phyloP scores from a whole-genome alignment of 257 asterid species.

The Solanum bulbocastanum region DNA sequence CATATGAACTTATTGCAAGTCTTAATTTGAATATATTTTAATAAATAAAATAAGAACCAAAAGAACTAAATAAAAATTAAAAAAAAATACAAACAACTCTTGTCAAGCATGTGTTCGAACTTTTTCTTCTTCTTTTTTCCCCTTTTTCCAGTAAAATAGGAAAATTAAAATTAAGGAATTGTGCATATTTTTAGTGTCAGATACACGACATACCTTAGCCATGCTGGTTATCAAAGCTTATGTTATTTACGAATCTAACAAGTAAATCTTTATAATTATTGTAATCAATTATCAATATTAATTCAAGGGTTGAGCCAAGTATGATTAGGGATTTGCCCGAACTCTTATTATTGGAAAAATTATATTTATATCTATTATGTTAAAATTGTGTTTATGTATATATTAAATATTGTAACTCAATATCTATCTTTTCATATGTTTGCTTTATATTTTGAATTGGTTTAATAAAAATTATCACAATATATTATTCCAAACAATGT shows the following conservation, averaged over 20 bases:
- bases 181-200: not conserved
- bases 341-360: not conserved
- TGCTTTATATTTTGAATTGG: not conserved
- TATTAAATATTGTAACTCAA: not conserved
- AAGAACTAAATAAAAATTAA: not conserved
- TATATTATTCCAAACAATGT: not conserved
- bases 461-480: not conserved
- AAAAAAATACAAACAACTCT: not conserved
- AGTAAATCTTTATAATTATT: not conserved
- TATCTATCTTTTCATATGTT: not conserved
- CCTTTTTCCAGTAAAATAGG: not conserved
- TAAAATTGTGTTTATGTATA: not conserved
- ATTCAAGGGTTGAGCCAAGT: rapidly evolving
- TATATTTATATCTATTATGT: not conserved
- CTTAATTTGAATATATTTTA: not conserved
- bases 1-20: not conserved
- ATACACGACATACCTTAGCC: not conserved
- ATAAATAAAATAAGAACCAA: not conserved
- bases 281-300: not conserved
- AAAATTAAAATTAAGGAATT: not conserved
- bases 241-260: not conserved
- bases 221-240: not conserved
- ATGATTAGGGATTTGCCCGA: rapidly evolving
- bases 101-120: not conserved
- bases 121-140: not conserved